phyloP scores from a whole-genome alignment of 139 green algal species.

The Closterium sp. region DNA sequence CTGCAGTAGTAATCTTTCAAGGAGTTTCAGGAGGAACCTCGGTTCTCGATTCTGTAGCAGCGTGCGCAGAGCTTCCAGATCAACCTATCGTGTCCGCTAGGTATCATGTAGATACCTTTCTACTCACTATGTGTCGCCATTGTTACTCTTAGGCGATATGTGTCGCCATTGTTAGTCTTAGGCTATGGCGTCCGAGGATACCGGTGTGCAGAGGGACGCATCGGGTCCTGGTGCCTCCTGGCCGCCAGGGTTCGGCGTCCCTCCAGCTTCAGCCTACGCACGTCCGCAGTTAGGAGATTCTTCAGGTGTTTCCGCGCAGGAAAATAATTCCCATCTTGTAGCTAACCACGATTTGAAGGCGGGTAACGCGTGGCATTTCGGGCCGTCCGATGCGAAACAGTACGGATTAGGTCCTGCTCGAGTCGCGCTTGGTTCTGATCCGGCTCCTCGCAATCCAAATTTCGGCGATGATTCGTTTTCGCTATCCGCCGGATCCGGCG shows the following conservation, averaged over 20 bases:
- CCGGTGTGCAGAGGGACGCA: neutral
- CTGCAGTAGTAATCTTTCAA: no score
- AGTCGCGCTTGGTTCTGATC: neutral
- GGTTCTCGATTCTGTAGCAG: neutral
- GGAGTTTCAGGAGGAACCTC: neutral
- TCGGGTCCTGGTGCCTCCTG: neutral
- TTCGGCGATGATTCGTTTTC: neutral
- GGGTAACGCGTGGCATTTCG: neutral
- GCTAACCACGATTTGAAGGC: neutral
- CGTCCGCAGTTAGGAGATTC: neutral
- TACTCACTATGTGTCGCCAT: no score
- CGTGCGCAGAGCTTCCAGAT: neutral
- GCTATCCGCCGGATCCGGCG: neutral
- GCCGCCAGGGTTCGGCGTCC: neutral
- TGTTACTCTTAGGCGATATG: no score
- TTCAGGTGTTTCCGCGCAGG: neutral
- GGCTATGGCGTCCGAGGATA: neutral
- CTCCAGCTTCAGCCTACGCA: neutral
- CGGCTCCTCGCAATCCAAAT: neutral
- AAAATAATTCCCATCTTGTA: neutral
- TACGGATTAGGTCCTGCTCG: neutral
- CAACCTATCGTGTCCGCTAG: neutral
- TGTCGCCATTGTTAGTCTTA: neutral
- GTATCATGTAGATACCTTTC: neutral
- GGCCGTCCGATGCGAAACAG: neutral